These are phyloP conservation scores for Epithele typhae DNA, from an alignment of 768 basidiomycete genomes.

Conservation along the genomic window DNA sequence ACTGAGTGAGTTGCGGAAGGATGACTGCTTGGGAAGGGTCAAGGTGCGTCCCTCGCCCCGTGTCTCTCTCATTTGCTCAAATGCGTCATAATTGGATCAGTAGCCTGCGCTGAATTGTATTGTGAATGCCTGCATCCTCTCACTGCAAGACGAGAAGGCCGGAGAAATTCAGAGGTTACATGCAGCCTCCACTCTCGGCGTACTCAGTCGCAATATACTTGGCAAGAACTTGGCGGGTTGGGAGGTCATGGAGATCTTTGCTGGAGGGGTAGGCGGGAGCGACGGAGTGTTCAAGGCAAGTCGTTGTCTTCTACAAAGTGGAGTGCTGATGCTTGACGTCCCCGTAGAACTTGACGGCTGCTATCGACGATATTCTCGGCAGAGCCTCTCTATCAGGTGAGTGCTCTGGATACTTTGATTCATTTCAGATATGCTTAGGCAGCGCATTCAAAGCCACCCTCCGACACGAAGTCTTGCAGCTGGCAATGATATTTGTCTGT, in stretches of 20 bases:
- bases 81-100: slow-evolving; percentile 20
- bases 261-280: slow-evolving; percentile 53
- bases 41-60: slow-evolving; percentile 40
- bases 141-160: slow-evolving; percentile 32
- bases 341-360: slow-evolving; percentile 47
- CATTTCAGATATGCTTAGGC: too few species aligned
- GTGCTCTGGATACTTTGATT: too few species aligned
- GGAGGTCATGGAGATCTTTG: slow-evolving; percentile 70
- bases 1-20: slow-evolving; percentile 40
- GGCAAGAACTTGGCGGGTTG: slow-evolving; percentile 60
- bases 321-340: too few species aligned
- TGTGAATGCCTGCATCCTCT: slow-evolving; percentile 42
- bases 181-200: slow-evolving; percentile 48
- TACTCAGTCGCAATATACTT: slow-evolving; percentile 44
- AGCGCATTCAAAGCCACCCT: slow-evolving; percentile 45
- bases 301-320: slow-evolving; percentile 7
- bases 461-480: slow-evolving; percentile 52
- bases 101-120: slow-evolving; percentile 47
- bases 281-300: slow-evolving; percentile 54
- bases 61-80: neutral
- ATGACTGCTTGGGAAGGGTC: slow-evolving; percentile 41
- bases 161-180: slow-evolving; percentile 34
- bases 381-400: slow-evolving; percentile 44
- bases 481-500: slow-evolving; percentile 55
- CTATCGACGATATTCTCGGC: slow-evolving; percentile 42